Evolutionary conservation across 208 protist species (phyloP), one percentile per base, ranked within the genome.

Genomic region (Tritrichomonas foetus): DNA sequence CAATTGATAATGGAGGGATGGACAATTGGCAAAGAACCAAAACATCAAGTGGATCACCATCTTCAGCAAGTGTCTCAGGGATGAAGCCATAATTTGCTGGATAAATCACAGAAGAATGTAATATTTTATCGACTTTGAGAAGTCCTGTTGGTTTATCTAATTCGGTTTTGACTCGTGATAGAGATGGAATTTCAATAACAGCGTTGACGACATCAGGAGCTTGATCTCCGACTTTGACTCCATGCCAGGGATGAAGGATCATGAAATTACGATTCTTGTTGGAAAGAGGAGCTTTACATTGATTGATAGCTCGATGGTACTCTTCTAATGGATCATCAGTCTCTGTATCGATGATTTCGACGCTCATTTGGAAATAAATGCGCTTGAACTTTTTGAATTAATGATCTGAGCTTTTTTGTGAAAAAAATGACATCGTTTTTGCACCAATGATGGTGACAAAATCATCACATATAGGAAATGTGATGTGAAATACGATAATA

Each of bases 1-100:
- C 50, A 3, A 82, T 14, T 20, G 74, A 82, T n/a, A 82, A 36
- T n/a, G 74, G 74, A 47, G 74, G 74, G 30, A 82, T 41, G 30
- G n/a, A 47, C 14, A 82, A 36, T 36, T 82, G 74, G 41, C 74
- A 82, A 44, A 82, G 74, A n/a, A 82, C 74, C 20, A 82, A 41
- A 82, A 82, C 30, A 82, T 82, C 74, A 8, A 82, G 41, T 30
- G 74, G 74, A 36, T 82, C 74, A 53, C 50, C 50, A 82, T 82
- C 74, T 30, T 82, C 74, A 33, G 74, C 74, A 1, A 82, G 30
- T 47, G 74, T 50, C 41, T 82, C 41, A 50, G 74, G 74, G 9
- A 82, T 82, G 41, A 82, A 82, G 27, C 74, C 74, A 82, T 82
- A 82, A 36, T 82, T 82, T 49, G 74, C 74, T 82, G 74, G 74